Evolutionary conservation across 1,284 basidiomycete genomes (phyloP).

Genomic region (Chondrostereum purpureum): DNA sequence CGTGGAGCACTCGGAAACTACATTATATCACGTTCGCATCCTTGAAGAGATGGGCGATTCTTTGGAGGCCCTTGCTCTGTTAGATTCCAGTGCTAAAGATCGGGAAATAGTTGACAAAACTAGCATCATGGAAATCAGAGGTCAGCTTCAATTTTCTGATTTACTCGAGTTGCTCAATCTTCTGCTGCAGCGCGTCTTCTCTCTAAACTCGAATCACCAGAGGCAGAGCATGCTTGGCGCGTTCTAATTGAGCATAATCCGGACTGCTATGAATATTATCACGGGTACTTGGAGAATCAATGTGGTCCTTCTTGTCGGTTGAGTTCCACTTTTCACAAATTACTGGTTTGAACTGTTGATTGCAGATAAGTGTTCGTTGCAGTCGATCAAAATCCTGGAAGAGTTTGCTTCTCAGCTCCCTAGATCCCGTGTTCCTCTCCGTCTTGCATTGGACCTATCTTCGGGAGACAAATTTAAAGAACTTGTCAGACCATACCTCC

Average conservation of each 20-base stretch:
- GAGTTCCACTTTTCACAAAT: too few relatives aligned
- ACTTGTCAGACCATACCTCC: slow-evolving; percentile 67
- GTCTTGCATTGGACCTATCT: slow-evolving; percentile 67
- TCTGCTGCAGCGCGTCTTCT: slow-evolving; percentile 59
- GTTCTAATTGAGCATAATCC: slow-evolving; percentile 81
- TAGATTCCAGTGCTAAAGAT: slow-evolving; percentile 63
- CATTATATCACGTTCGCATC: slow-evolving; percentile 78
- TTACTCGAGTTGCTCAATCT: slow-evolving; percentile 10
- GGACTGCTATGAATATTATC: slow-evolving; percentile 80
- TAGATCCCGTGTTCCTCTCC: slow-evolving; percentile 64
- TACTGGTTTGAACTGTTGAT: too few relatives aligned
- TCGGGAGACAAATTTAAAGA: slow-evolving; percentile 57
- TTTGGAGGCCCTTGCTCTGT: slow-evolving; percentile 51
- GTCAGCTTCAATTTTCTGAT: slow-evolving; percentile 29
- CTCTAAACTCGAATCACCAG: slow-evolving; percentile 56
- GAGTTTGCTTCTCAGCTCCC: slow-evolving; percentile 61
- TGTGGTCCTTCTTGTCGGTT: slow-evolving; percentile 62
- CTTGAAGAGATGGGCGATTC: slow-evolving; percentile 73
- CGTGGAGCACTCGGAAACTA: slow-evolving; percentile 80
- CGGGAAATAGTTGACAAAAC: slow-evolving; percentile 67
- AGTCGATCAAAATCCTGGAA: slow-evolving; percentile 51
- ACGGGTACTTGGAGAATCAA: slow-evolving; percentile 62
- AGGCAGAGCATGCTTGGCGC: slow-evolving; percentile 76
- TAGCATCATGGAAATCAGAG: slow-evolving; percentile 66
- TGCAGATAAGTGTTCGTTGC: slow-evolving; percentile 43